Percentiles rank a stretch among this genome's conserved stretches.
Evolutionary conservation across 192 early-diverging fungal genomes (phyloP).

Genomic region (Coemansia sp.): DNA sequence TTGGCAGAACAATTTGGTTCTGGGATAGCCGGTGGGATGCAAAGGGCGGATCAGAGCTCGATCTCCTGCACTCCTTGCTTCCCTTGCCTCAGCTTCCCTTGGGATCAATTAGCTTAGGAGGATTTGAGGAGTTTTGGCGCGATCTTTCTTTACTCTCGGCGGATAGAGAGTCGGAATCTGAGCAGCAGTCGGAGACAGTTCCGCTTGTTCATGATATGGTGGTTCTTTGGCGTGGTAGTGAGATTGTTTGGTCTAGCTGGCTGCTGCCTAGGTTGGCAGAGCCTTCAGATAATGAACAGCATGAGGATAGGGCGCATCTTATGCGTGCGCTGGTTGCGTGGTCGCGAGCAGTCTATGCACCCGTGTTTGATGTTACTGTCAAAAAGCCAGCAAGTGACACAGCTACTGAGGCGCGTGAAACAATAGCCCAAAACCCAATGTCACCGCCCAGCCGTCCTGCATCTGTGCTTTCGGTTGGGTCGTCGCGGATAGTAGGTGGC

Average conservation of each 20-base stretch:
- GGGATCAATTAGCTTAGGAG: conserved; percentile 46
- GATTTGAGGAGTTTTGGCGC: conserved; percentile 47
- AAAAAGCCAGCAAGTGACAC: neutral
- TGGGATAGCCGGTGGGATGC: conserved; percentile 46
- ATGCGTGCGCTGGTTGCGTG: conserved; percentile 40
- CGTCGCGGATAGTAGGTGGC: neutral
- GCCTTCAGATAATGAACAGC: neutral
- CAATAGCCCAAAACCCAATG: neutral
- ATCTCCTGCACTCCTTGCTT: conserved; percentile 24
- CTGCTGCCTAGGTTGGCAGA: neutral
- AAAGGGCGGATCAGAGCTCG: conserved; percentile 20
- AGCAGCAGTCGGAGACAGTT: neutral
- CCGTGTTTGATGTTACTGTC: conserved; percentile 19
- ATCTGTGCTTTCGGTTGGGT: neutral
- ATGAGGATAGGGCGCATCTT: neutral
- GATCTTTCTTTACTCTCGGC: conserved; percentile 18
- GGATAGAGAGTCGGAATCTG: neutral
- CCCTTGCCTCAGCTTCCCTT: conserved; percentile 36
- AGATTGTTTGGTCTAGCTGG: conserved; percentile 41
- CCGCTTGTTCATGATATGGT: conserved; percentile 25
- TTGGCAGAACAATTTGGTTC: conserved; percentile 32
- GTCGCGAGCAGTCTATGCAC: conserved; percentile 42
- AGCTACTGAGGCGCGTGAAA: neutral
- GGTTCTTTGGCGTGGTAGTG: conserved; percentile 36
- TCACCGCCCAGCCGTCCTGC: neutral